phyloP scores from a whole-genome alignment of 805 yeast species.

The Candida pseudoglaebosa region DNA sequence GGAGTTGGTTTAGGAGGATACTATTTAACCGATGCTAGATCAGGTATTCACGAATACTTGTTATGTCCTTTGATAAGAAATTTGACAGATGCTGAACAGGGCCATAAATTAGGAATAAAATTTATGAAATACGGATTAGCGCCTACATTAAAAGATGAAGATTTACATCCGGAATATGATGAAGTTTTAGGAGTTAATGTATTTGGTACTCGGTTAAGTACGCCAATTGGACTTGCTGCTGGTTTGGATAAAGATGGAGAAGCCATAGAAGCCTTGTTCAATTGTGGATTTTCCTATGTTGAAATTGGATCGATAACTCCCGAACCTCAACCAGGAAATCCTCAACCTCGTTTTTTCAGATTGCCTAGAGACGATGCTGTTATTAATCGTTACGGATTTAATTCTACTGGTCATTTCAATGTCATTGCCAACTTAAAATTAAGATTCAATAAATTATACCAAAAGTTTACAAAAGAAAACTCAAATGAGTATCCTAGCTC shows the following conservation, averaged over 20 bases:
- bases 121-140: conserved; percentile 63
- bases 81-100: conserved; percentile 76
- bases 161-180: conserved; percentile 37
- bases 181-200: conserved; percentile 51
- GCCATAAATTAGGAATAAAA: conserved; percentile 74
- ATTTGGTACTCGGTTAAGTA: conserved; percentile 62
- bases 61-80: conserved; percentile 72
- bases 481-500: conserved; percentile 20
- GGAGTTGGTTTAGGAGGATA: conserved; percentile 41
- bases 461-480: conserved; percentile 10
- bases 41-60: conserved; percentile 77
- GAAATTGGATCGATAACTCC: conserved; percentile 96
- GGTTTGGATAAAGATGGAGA: conserved; percentile 94
- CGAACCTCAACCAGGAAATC: conserved; percentile 89
- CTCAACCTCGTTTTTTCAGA: conserved; percentile 88
- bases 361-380: conserved; percentile 83
- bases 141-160: conserved; percentile 57
- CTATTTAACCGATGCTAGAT: conserved; percentile 70
- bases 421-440: conserved; percentile 66
- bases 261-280: conserved; percentile 76
- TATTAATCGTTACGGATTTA: conserved; percentile 92
- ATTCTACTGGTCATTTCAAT: conserved; percentile 79
- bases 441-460: conserved; percentile 49
- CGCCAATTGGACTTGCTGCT: conserved; percentile 92
- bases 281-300: conserved; percentile 81